These are phyloP conservation scores for Rhamnella rubrinervis DNA, from an alignment of 331 rosid genomes.

Conservation along the genomic window DNA sequence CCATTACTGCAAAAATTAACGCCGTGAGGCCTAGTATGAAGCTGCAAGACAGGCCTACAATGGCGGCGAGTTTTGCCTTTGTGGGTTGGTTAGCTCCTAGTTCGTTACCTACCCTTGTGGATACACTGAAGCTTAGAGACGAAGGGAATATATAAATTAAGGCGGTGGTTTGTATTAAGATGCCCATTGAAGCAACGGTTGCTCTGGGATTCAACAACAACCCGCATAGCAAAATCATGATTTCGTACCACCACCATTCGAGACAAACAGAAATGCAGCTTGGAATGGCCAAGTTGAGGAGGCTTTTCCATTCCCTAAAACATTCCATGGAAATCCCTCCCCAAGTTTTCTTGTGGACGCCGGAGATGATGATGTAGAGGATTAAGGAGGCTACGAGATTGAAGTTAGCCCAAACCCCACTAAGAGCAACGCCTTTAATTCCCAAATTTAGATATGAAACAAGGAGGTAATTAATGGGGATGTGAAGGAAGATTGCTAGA, in stretches of 20 bases:
- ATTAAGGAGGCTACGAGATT: conserved; percentile 60
- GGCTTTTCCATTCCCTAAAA: conserved; percentile 55
- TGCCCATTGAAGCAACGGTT: conserved; percentile 94
- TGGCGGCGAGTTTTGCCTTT: conserved; percentile 67
- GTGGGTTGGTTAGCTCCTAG: conserved; percentile 68
- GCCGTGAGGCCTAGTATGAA: conserved; percentile 57
- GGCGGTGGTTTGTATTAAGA: conserved; percentile 87
- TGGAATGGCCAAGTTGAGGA: conserved; percentile 66
- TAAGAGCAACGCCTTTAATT: conserved; percentile 71
- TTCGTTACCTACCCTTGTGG: conserved; percentile 85
- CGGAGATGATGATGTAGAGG: conserved; percentile 49
- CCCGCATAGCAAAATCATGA: conserved; percentile 87
- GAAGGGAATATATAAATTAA: conserved; percentile 86
- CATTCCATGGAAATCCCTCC: conserved; percentile 56
- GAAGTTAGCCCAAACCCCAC: conserved; percentile 79
- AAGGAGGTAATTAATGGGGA: conserved; percentile 73
- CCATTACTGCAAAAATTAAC: conserved; percentile 52
- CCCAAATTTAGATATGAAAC: conserved; percentile 57
- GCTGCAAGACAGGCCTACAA: conserved; percentile 69
- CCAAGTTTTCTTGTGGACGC: conserved; percentile 61
- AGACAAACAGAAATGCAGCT: conserved; percentile 91
- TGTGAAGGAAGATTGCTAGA: conserved; percentile 62
- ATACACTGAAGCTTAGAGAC: conserved; percentile 78
- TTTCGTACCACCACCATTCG: conserved; percentile 99
- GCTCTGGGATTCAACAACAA: conserved; percentile 54